A percentile compares a stretch with the other conserved stretches of the same genome.
Evolutionary conservation across 1,284 basidiomycete species (phyloP).

Genomic region (Austropuccinia psidii): DNA sequence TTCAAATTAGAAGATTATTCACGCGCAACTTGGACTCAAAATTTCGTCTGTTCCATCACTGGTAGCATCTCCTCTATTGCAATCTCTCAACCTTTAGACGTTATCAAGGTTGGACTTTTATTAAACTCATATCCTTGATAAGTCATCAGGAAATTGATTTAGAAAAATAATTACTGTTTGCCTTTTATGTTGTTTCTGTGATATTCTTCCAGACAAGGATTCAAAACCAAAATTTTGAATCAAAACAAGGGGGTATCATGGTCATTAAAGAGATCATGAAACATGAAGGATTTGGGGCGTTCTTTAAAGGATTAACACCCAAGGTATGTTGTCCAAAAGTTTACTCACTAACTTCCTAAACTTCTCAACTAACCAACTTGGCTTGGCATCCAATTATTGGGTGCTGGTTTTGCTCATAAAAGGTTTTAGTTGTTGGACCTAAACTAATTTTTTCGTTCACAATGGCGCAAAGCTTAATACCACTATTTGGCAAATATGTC

Average conservation of each 20-base stretch:
- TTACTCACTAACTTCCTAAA: no score
- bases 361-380: not conserved
- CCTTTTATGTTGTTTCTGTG: not conserved
- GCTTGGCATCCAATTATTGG: not conserved
- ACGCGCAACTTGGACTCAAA: constrained; percentile 88
- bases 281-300: constrained; percentile 74
- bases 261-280: constrained; percentile 81
- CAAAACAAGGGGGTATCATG: constrained; percentile 70
- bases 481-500: constrained; percentile 65
- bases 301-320: constrained; percentile 88
- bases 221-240: constrained; percentile 96
- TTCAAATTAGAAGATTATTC: constrained; percentile 83
- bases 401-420: not conserved
- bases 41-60: constrained; percentile 66
- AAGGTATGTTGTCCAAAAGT: constrained; percentile 39
- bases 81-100: constrained; percentile 89
- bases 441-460: constrained; percentile 99
- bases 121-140: no score
- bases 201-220: constrained; percentile 62
- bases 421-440: constrained; percentile 93
- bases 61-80: constrained; percentile 94
- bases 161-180: not conserved
- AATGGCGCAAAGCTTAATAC: constrained; percentile 90
- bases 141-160: no score
- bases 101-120: constrained; percentile 61